Evolutionary conservation across 1,139 yeast genomes (phyloP), one percentile per base, ranked within the genome.

Genomic region (Blastobotrys arbuscula): DNA sequence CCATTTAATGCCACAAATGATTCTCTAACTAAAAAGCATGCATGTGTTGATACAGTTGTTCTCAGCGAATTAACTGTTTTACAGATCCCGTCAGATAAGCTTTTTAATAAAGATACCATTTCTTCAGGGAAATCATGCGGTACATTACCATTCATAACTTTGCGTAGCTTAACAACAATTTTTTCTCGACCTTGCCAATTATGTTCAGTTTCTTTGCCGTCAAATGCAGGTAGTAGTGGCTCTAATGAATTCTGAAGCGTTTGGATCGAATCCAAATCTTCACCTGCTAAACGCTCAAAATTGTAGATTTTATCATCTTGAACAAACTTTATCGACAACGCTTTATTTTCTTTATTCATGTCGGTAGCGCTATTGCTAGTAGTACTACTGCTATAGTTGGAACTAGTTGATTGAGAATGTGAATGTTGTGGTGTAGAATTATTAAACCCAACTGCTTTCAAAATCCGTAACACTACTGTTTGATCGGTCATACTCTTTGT

Each of bases 151-250:
- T 89, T 69, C 2, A 87, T 57, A 2, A 84, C 61, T 1, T 76
- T 71, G 50, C 97, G 73, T 36, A 88, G 61, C 47, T 73, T 74
- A 1, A 76, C 59, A 2, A 89, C 75, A 49, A 70, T 71, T 50
- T 75, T 75, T 58, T 90, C 97, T 59, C 99, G 74, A 1, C 63
- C 59, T 23, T 73, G 69, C 99, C 99, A 92, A 61, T 92, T 92
- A 53, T 75, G 75, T 61, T 94, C 98, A 0, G 95, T 84, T 65
- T 94, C 98, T 59, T 83, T 88, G 1, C 82, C 83, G n/a, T 74
- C 76, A 60, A 92, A 87, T 15, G 65, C 65, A 0, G 67, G 52
- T 13, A 65, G 46, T 59, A 77, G 57, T 3, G 60, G 56, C 28
- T 70, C 74, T 20, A 77, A 54, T 34, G 71, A 70, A 20, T 62